These are phyloP conservation scores for Candida berthetii DNA, from an alignment of 805 yeast genomes.

Conservation along the genomic window DNA sequence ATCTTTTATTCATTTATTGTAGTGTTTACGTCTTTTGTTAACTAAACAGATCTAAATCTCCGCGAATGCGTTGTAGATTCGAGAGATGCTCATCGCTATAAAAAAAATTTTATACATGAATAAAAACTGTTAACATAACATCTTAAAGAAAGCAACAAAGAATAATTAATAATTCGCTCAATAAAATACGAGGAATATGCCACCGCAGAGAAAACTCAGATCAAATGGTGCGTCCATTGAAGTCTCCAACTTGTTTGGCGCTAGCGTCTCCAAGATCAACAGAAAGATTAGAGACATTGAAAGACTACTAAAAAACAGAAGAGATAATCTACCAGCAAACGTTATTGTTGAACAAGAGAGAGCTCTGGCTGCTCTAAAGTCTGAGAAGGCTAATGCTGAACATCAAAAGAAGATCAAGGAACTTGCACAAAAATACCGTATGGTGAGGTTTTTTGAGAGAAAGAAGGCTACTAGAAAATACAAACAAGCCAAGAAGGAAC, in stretches of 20 bases:
- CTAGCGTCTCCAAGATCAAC: slow-evolving; percentile 52
- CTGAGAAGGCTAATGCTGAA: slow-evolving; percentile 48
- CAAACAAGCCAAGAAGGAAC: slow-evolving; percentile 36
- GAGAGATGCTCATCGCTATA: neutral
- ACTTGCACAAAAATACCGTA: slow-evolving; percentile 73
- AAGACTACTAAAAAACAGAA: slow-evolving; percentile 50
- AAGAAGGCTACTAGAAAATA: slow-evolving; percentile 76
- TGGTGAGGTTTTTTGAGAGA: slow-evolving; percentile 87
- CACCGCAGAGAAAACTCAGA: neutral
- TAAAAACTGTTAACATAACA: neutral
- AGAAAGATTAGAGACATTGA: slow-evolving; percentile 85
- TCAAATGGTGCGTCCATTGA: slow-evolving; percentile 1
- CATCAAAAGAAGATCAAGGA: slow-evolving; percentile 38
- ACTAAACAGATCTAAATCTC: too few species aligned
- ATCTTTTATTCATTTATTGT: too few species aligned
- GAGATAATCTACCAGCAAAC: slow-evolving; percentile 56
- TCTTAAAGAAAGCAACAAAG: neutral
- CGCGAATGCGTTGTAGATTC: too few species aligned
- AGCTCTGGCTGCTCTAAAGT: slow-evolving; percentile 56
- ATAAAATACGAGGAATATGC: too few species aligned
- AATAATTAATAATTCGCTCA: neutral
- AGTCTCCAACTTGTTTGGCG: slow-evolving; percentile 26
- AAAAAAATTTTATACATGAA: neutral
- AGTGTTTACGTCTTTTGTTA: too few species aligned
- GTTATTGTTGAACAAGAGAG: slow-evolving; percentile 69